A percentile compares a stretch with the other conserved stretches of the same genome.
phyloP scores from a whole-genome alignment of 495 filamentous ascomycete genomes.

The Neurospora sp. region DNA sequence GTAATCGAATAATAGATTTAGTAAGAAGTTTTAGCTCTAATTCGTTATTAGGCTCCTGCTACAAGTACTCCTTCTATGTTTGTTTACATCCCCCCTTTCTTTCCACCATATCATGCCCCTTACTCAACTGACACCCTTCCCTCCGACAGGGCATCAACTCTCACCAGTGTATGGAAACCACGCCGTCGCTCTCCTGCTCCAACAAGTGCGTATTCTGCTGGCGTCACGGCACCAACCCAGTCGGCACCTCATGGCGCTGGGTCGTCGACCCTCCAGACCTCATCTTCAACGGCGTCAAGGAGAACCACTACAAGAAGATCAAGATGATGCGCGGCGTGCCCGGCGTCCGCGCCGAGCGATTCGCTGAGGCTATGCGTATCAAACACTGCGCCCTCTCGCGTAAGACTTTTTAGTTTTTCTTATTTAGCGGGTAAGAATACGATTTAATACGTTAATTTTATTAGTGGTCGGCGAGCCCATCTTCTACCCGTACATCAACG shows the following conservation, averaged over 20 bases:
- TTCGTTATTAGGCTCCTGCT: conserved; percentile 50
- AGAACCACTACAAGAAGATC: conserved; percentile 91
- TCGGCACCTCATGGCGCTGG: conserved; percentile 95
- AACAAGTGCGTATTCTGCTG: conserved; percentile 99
- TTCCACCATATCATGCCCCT: no score
- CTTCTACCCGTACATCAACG: conserved; percentile 96
- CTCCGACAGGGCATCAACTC: no score
- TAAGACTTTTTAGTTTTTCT: no score
- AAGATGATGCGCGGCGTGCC: conserved; percentile 92
- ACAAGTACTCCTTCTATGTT: conserved; percentile 97
- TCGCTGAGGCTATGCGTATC: conserved; percentile 85
- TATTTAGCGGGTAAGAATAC: no score
- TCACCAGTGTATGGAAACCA: conserved; percentile 96
- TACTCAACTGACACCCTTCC: no score
- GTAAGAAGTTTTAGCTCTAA: no score
- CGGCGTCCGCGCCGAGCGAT: conserved; percentile 82
- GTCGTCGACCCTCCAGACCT: conserved; percentile 78
- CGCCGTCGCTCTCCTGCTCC: conserved; percentile 85
- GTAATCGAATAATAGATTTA: no score
- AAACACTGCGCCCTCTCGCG: conserved; percentile 76
- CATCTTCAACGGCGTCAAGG: conserved; percentile 83
- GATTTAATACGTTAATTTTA: no score
- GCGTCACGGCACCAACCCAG: conserved; percentile 94
- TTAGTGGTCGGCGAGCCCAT: conserved; percentile 83
- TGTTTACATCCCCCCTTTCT: no score